Evolutionary conservation across 306 rosid species (phyloP), one percentile per base, ranked within the genome.

Genomic region (Quercus aquifolioides): DNA sequence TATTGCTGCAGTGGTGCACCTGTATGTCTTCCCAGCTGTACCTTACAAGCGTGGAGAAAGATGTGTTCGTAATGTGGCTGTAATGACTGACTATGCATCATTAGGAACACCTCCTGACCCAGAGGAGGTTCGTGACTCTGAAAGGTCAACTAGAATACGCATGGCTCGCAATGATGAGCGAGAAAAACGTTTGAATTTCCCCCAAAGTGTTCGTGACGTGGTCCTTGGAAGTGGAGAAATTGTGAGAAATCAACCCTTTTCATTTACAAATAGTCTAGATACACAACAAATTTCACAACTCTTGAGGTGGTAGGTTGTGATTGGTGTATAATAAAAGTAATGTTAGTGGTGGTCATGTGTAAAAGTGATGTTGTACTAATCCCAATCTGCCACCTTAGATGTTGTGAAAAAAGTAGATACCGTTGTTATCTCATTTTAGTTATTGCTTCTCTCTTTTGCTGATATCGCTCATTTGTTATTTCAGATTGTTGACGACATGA

Each of bases 401-500:
- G 46, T 41, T 41, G 46, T 41, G 46, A 41, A 41, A 41, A 41
- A 41, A 0, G 46, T 41, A 41, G 46, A 41, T 41, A 41, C 46
- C 12, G 8, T 2, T 41, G 46, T 41, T 41, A 2, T 41, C 46
- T 38, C 73, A 68, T 60, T 76, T 33, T 28, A 64, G 79, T 71
- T 62, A 46, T 55, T 59, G 30, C 12, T 10, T 25, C 23, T 51
- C 63, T 59, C 35, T 26, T 62, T 33, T 57, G 49, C 70, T 25
- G 76, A 57, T 58, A 81, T 86, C 58, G 62, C 33, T 71, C 28
- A 77, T 71, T 55, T 60, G 13, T 28, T 49, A 18, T 77, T 78
- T 77, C 91, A 96, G 99, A 96, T 96, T 78, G 99, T 91, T 25
- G 99, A 96, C 75, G 99, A 96, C 96, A 91, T 96, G 99, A 96